Evolutionary conservation across 257 asterid genomes (phyloP), one percentile per base, ranked within the genome.

Genomic region (Voacanga thouarsii): DNA sequence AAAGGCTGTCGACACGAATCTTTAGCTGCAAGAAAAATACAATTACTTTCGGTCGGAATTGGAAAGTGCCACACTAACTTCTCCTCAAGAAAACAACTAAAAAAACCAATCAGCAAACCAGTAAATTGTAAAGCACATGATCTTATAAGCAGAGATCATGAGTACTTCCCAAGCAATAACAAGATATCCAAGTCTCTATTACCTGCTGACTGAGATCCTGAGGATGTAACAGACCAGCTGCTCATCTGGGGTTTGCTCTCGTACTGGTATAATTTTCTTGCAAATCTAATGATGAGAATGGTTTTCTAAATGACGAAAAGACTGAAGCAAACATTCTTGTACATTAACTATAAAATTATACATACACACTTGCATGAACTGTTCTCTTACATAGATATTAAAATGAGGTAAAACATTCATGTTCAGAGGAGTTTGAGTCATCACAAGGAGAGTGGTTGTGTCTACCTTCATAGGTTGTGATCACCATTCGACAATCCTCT

Each of bases 391-490:
- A 70, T 44, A 21, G 19, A 0, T 15, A 5, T 39, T 82, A 87
- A 75, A 88, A 90, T 0, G 95, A 84, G 59, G 92, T 84, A 87
- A 91, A 91, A 80, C 98, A 88, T 72, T 92, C 98, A 45, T 88
- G 91, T 33, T 94, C 96, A 16, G 94, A 84, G 30, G 98, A 89
- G 86, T 91, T 92, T 12, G 96, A 89, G 43, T 94, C 97, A 80
- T 92, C 97, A 75, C 88, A 91, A 10, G 99, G 99, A 73, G 97
- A 77, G 82, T 95, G 99, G 86, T 88, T 93, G 87, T 95, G 99
- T 70, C 99, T 80, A 61, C 99, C 99, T 91, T 95, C 99, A 56
- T 95, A 93, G 26, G 98, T 95, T n/a, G 99, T 95, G 55, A 95
- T 95, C 5, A 95, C 99, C 99, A 95, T 93, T 51, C 97, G 80